Percentiles rank a stretch among this genome's conserved stretches.
These are phyloP conservation scores for Lindgomyces ingoldianus DNA, from an alignment of 495 filamentous ascomycete genomes.

Conservation along the genomic window DNA sequence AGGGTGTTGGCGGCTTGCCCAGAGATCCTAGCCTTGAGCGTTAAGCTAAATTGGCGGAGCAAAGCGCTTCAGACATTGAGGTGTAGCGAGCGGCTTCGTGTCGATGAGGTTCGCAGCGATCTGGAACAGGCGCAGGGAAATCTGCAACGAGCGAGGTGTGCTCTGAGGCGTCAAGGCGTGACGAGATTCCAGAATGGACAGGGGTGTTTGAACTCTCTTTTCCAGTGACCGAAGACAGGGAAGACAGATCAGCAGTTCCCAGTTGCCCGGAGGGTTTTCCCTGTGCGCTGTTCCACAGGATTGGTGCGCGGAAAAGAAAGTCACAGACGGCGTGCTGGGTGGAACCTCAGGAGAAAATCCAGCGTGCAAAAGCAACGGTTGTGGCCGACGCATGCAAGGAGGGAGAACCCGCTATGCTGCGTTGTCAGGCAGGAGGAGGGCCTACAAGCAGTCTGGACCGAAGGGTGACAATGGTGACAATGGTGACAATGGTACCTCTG, in stretches of 20 bases:
- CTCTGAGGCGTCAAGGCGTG: not conserved
- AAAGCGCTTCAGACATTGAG: not conserved
- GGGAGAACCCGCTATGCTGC: not conserved
- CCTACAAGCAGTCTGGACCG: not conserved
- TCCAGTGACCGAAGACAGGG: not conserved
- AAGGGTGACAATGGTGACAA: not conserved
- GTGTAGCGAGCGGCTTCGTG: not conserved
- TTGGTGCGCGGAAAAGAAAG: conserved; percentile 20
- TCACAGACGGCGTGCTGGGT: conserved; percentile 21
- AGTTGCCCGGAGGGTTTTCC: conserved; percentile 2
- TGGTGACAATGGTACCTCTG: too few relatives aligned
- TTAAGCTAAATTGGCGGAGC: not conserved
- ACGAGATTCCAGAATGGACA: not conserved
- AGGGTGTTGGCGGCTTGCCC: not conserved
- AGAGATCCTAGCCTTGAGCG: not conserved
- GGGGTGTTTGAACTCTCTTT: not conserved
- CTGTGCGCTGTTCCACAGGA: conserved; percentile 9
- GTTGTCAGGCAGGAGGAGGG: not conserved
- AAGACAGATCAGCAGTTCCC: conserved; percentile 9
- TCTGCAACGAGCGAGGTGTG: not conserved
- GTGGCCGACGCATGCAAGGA: not conserved
- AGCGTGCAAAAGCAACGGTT: not conserved
- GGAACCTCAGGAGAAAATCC: not conserved
- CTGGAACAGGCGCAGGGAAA: not conserved
- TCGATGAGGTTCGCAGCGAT: not conserved